Evolutionary conservation across 768 basidiomycete species (phyloP).

Genomic region (Fistulinella prunicolor): DNA sequence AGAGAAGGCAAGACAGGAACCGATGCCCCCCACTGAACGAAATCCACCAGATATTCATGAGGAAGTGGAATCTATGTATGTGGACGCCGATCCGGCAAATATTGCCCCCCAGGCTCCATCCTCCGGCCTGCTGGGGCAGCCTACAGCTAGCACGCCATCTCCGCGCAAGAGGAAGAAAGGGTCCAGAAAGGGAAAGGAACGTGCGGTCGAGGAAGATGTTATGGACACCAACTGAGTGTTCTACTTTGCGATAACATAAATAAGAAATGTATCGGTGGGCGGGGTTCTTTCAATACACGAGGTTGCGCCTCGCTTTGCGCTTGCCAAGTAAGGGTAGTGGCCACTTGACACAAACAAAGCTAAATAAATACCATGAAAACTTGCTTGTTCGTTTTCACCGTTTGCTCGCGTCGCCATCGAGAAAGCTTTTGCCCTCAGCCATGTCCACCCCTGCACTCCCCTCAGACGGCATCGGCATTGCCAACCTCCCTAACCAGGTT

Average conservation of each 20-base stretch:
- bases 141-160: neutral
- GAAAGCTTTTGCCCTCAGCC: slow-evolving; percentile 13
- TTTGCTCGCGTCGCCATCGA: slow-evolving; percentile 21
- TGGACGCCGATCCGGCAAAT: slow-evolving; percentile 11
- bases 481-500: slow-evolving; percentile 98
- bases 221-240: slow-evolving; percentile 18
- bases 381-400: slow-evolving; percentile 14
- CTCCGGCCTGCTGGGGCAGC: slow-evolving; percentile 1
- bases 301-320: neutral
- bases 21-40: slow-evolving; percentile 2
- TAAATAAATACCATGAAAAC: slow-evolving; percentile 28
- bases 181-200: slow-evolving; percentile 28
- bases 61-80: slow-evolving; percentile 19
- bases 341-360: slow-evolving; percentile 25
- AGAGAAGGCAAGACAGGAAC: slow-evolving; percentile 34
- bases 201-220: slow-evolving; percentile 16
- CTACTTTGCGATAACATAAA: neutral
- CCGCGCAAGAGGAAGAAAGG: slow-evolving; percentile 16
- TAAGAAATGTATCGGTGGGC: no score
- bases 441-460: slow-evolving; percentile 32
- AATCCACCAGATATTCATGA: slow-evolving; percentile 13
- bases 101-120: neutral
- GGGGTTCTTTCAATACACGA: no score
- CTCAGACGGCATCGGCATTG: slow-evolving; percentile 86
- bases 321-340: slow-evolving; percentile 1